Evolutionary conservation across 2,329 filamentous ascomycete species (phyloP).

Genomic region (Cadophora malorum): DNA sequence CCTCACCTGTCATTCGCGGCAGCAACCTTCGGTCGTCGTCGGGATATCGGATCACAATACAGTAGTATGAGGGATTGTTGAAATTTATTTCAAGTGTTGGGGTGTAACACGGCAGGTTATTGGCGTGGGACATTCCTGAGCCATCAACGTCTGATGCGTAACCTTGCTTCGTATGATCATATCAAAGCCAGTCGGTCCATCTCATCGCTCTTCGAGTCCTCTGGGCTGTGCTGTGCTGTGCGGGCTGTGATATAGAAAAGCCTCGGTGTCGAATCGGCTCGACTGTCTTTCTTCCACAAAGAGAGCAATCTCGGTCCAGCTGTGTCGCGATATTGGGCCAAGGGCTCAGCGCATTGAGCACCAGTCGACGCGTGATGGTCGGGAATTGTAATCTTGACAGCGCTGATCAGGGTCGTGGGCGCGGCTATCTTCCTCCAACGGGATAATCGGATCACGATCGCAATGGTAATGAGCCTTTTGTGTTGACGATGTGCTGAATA

Average conservation of each 20-base stretch:
- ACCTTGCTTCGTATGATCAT: conserved; percentile 14
- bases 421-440: not conserved
- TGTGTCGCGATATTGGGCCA: conserved; percentile 6
- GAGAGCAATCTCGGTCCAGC: not conserved
- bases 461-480: not conserved
- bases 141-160: not conserved
- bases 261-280: not conserved
- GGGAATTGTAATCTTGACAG: not conserved
- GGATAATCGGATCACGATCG: not conserved
- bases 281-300: not conserved
- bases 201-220: not conserved
- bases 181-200: conserved; percentile 13
- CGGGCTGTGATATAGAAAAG: not conserved
- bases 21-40: conserved; percentile 4
- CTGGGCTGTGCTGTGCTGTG: conserved; percentile 7
- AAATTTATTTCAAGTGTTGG: not conserved
- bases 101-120: conserved; percentile 1
- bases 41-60: not conserved
- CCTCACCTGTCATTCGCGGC: conserved; percentile 18
- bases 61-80: not conserved
- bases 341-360: conserved; percentile 15
- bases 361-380: conserved; percentile 3
- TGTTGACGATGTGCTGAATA: not conserved
- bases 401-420: conserved; percentile 8
- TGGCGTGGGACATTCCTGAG: not conserved